Evolutionary conservation across 2,329 filamentous ascomycete genomes (phyloP).

Genomic region (Ascocoryne sarcoides): DNA sequence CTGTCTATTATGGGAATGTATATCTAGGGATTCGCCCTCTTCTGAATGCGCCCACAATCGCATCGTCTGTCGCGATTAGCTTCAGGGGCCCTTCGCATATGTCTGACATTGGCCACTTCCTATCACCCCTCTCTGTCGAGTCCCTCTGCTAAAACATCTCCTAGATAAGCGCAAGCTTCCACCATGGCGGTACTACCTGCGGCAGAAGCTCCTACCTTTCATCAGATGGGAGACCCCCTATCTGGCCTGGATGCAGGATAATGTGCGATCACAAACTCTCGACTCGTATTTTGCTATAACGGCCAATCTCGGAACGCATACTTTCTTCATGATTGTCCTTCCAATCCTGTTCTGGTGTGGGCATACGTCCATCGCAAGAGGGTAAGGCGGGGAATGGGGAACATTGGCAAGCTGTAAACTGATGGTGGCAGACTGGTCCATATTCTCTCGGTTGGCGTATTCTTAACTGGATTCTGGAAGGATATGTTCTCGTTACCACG

Average conservation of each 20-base stretch:
- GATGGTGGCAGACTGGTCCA: conserved; percentile 50
- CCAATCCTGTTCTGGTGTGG: conserved; percentile 97
- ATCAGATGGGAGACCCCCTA: conserved; percentile 94
- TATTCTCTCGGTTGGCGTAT: conserved; percentile 70
- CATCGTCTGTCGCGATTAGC: neutral
- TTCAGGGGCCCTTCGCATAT: neutral
- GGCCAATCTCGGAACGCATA: conserved; percentile 93
- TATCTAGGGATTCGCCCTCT: neutral
- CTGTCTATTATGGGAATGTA: neutral
- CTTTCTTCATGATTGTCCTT: conserved; percentile 94
- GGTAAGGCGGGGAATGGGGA: conserved; percentile 50
- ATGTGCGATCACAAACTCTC: conserved; percentile 70
- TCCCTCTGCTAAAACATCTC: neutral
- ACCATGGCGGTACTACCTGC: conserved; percentile 77
- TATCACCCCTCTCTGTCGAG: neutral
- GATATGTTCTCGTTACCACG: conserved; percentile 88
- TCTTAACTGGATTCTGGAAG: conserved; percentile 88
- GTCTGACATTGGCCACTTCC: neutral
- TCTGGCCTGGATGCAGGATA: conserved; percentile 76
- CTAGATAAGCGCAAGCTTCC: conserved; percentile 77
- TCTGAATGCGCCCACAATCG: neutral
- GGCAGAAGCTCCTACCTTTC: conserved; percentile 74
- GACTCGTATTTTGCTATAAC: conserved; percentile 97
- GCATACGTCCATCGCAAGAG: conserved; percentile 74
- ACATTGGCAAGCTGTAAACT: conserved; percentile 19